These are phyloP conservation scores for Grosmannia serpens DNA, from an alignment of 2,329 filamentous ascomycete genomes.

Conservation along the genomic window DNA sequence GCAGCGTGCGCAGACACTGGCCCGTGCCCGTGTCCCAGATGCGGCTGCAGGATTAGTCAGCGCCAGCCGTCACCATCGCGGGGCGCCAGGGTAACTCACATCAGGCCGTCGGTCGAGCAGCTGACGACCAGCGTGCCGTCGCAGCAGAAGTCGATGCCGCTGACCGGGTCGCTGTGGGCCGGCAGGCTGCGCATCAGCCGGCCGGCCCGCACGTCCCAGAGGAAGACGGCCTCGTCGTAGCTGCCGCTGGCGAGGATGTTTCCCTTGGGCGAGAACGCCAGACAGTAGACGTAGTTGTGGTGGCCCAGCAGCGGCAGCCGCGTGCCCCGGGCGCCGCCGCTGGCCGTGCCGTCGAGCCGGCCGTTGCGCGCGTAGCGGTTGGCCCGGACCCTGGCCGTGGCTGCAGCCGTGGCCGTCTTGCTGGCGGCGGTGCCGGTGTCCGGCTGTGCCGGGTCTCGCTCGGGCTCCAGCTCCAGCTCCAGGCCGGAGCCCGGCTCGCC, in stretches of 20 bases:
- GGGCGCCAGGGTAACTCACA: no score
- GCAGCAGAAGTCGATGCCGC: slow-evolving; percentile 82
- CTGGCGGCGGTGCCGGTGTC: slow-evolving; percentile 4
- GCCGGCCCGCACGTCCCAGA: slow-evolving; percentile 90
- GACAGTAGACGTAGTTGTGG: slow-evolving; percentile 89
- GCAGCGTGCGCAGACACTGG: slow-evolving; percentile 86
- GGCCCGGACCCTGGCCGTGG: slow-evolving; percentile 1
- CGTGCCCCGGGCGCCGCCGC: slow-evolving; percentile 20
- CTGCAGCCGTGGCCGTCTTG: neutral
- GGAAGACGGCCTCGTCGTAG: slow-evolving; percentile 92
- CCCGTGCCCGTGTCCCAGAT: slow-evolving; percentile 95
- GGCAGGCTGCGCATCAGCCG: slow-evolving; percentile 81
- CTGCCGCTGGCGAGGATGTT: slow-evolving; percentile 93
- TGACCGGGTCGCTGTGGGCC: slow-evolving; percentile 89
- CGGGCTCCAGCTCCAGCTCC: neutral
- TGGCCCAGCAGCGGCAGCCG: slow-evolving; percentile 63
- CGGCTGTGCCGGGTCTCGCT: neutral
- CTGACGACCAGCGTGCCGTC: slow-evolving; percentile 89
- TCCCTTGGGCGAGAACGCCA: slow-evolving; percentile 94
- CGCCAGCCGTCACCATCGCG: no score
- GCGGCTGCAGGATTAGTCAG: no score
- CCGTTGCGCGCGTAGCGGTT: neutral
- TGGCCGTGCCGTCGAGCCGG: slow-evolving; percentile 2
- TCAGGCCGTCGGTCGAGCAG: slow-evolving; percentile 83
- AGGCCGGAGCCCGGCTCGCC: neutral